phyloP scores from a whole-genome alignment of 1,284 basidiomycete species.

The Trichosporon ovoides region DNA sequence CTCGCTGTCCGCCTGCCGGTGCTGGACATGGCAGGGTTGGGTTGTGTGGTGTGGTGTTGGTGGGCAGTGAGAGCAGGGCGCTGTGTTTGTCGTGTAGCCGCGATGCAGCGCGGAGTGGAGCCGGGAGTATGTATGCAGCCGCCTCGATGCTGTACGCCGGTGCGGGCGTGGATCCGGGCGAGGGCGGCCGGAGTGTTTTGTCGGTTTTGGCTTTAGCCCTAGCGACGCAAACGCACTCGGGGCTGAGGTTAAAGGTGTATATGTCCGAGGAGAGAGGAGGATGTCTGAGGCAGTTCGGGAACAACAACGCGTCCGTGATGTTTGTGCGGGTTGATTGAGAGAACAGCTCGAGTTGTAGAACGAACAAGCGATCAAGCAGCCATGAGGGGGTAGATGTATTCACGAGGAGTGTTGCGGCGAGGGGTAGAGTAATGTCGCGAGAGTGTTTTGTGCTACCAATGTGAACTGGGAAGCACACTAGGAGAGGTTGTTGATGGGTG shows the following conservation, averaged over 20 bases:
- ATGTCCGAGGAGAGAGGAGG: background rate
- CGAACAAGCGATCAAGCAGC: background rate
- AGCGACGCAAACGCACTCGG: background rate
- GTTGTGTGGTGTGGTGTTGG: background rate
- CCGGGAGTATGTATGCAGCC: background rate
- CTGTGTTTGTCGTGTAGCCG: background rate
- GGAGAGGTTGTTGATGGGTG: background rate
- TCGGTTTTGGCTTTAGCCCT: background rate
- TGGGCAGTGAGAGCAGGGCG: background rate
- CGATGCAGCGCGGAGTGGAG: background rate
- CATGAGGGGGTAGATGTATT: background rate
- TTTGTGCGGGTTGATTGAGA: background rate
- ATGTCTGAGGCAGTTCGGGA: background rate
- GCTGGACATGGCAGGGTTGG: constrained; percentile 3
- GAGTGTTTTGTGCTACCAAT: background rate
- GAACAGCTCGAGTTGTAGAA: background rate
- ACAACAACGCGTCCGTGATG: background rate
- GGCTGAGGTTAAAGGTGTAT: background rate
- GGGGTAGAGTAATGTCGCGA: constrained; percentile 2
- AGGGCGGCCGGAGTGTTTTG: constrained; percentile 1
- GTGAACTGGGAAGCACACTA: constrained; percentile 1
- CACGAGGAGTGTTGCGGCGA: background rate
- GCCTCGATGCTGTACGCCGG: background rate
- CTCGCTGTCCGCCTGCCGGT: constrained; percentile 2
- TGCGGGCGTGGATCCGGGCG: background rate